Percentiles rank a stretch among this genome's conserved stretches.
Evolutionary conservation across 129 eudicot species (phyloP).

Genomic region (Flaveria trinervia): DNA sequence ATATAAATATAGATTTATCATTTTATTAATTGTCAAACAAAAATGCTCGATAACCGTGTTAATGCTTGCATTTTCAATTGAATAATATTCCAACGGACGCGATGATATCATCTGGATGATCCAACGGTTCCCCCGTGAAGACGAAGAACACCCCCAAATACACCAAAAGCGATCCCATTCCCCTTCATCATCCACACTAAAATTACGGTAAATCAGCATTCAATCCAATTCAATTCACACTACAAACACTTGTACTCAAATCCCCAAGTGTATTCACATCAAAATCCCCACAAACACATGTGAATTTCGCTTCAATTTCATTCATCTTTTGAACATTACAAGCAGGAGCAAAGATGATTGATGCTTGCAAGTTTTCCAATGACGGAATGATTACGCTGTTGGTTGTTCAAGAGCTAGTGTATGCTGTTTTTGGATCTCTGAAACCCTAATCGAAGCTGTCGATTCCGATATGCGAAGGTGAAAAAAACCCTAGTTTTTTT

Average conservation of each 20-base stretch:
- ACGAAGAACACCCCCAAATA: slow-evolving; percentile 32
- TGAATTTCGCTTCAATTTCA: background rate
- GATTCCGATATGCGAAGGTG: slow-evolving; percentile 30
- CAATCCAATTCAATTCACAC: slow-evolving; percentile 16
- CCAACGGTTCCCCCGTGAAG: slow-evolving; percentile 26
- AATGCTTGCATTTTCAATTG: too few relatives aligned
- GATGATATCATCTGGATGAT: slow-evolving; percentile 18
- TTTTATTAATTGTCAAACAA: too few relatives aligned
- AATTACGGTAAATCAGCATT: slow-evolving; percentile 8
- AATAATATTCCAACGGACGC: background rate
- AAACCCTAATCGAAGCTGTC: slow-evolving; percentile 29
- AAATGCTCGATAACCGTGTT: too few relatives aligned
- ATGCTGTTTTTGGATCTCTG: slow-evolving; percentile 9
- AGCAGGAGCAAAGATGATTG: background rate
- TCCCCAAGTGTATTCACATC: slow-evolving; percentile 15
- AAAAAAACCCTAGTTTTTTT: slow-evolving; percentile 26
- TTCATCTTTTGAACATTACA: slow-evolving; percentile 6
- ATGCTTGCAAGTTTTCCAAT: slow-evolving; percentile 7
- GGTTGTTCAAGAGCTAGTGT: slow-evolving; percentile 7
- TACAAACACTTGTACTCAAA: slow-evolving; percentile 1
- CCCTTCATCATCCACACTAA: background rate
- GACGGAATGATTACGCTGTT: slow-evolving; percentile 9
- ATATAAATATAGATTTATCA: too few relatives aligned
- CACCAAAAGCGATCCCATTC: background rate
- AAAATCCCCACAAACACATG: background rate